A percentile compares a stretch with the other conserved stretches of the same genome.
phyloP scores from a whole-genome alignment of 805 yeast genomes.

The Metschnikowia lochheadii region DNA sequence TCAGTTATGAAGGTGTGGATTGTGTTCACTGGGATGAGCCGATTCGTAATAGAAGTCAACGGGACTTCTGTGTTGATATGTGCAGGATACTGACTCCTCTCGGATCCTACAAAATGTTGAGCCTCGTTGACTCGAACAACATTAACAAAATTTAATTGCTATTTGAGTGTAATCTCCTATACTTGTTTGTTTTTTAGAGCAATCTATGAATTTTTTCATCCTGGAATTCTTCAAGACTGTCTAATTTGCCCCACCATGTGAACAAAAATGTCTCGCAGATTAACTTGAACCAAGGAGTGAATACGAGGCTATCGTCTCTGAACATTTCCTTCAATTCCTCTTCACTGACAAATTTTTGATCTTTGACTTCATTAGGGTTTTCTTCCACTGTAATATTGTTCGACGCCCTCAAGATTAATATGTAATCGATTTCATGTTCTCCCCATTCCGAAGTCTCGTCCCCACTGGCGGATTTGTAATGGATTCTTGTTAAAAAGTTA shows the following conservation, averaged over 20 bases:
- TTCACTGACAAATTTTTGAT: conserved; percentile 66
- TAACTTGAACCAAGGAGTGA: conserved; percentile 98
- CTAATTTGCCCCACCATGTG: conserved; percentile 88
- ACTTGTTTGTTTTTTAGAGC: conserved; percentile 25
- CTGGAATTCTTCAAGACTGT: conserved; percentile 48
- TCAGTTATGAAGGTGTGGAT: neutral
- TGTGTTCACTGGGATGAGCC: neutral
- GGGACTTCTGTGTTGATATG: neutral
- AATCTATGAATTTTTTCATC: conserved; percentile 48
- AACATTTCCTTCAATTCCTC: conserved; percentile 74
- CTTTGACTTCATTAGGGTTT: conserved; percentile 76
- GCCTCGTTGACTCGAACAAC: neutral
- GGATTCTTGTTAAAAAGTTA: conserved; percentile 87
- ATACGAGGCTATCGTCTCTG: conserved; percentile 55
- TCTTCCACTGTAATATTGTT: conserved; percentile 53
- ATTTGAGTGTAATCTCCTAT: too few relatives aligned
- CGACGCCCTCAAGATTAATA: conserved; percentile 65
- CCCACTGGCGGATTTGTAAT: conserved; percentile 81
- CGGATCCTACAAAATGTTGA: neutral
- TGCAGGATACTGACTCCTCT: conserved; percentile 2
- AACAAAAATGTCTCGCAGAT: conserved; percentile 89
- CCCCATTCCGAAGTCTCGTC: conserved; percentile 73
- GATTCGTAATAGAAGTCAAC: neutral
- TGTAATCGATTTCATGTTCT: conserved; percentile 96
- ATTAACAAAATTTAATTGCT: neutral